Evolutionary conservation across 2,329 filamentous ascomycete species (phyloP), one percentile per base, ranked within the genome.

Genomic region (Mariannaea sp.): DNA sequence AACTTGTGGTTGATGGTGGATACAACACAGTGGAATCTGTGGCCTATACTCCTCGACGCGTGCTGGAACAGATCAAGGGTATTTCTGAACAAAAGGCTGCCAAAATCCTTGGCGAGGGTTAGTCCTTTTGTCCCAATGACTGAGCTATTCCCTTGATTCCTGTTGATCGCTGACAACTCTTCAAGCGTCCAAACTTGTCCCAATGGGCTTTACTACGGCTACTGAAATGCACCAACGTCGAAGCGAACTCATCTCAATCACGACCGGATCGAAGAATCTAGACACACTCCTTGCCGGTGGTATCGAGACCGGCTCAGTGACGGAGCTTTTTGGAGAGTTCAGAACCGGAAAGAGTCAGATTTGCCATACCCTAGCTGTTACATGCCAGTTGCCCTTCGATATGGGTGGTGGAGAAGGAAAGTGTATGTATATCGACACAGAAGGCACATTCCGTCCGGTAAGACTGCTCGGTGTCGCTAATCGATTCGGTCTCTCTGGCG

Each of bases 331-430:
- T 69, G 94, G 94, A 69, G 94, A 99, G 73, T 99, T 99, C 70
- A 84, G 94, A 65, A 99, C 94, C 0, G 95, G 94, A 72, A 99
- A 99, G 77, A 96, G 92, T 77, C 94, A 99, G 73, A 93, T 99
- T 53, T 99, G 94, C 67, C 95, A 99, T 71, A 99, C 94, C 0
- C 80, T 99, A n/a, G 94, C 95, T 1, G 94, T 99, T 24, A 99
- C 94, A 40, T 99, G 95, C 70, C 94, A 99, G 73, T 74, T 99
- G 36, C 94, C 94, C 1, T 97, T 99, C 70, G 94, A 99, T 69
- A 97, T 97, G 93, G 95, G 94, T 47, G 94, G 94, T 50, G 94
- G 95, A 24, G 94, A 99, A 75, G 94, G 94, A 40, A 99, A 99
- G 71, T 99, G 95, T 68, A 80, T 99, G 43, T 99, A 99, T 68